These are phyloP conservation scores for Tetrahymena malaccensis DNA, from an alignment of 73 alveolate species.

Conservation along the genomic window DNA sequence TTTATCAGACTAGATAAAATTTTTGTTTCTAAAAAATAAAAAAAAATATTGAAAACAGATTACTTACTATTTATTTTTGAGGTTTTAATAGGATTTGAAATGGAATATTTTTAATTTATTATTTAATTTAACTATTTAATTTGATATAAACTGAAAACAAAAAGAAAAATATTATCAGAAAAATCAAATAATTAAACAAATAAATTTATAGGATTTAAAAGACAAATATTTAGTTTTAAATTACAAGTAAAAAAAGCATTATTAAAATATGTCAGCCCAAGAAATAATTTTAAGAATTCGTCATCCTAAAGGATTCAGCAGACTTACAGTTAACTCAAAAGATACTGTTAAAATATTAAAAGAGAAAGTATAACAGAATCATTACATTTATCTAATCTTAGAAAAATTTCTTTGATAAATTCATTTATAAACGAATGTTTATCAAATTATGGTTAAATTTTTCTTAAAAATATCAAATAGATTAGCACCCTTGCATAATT, in stretches of 20 bases:
- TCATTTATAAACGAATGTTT: background rate
- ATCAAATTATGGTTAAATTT: background rate
- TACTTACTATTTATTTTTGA: background rate
- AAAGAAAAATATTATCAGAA: background rate
- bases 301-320: constrained; percentile 9
- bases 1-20: background rate
- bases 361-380: background rate
- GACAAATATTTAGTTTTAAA: background rate
- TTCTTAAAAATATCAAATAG: background rate
- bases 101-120: background rate
- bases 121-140: background rate
- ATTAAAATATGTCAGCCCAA: background rate
- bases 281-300: background rate
- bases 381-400: background rate
- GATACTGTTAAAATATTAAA: background rate
- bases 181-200: background rate
- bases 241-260: background rate
- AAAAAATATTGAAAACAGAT: background rate
- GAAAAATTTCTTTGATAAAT: no score
- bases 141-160: background rate
- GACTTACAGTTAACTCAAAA: constrained; percentile 8
- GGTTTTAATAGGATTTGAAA: background rate
- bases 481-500: constrained; percentile 3
- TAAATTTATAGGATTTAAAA: background rate
- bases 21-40: background rate